A percentile compares a stretch with the other conserved stretches of the same genome.
Evolutionary conservation across 2,329 filamentous ascomycete genomes (phyloP).

Genomic region (Venturia asperata): DNA sequence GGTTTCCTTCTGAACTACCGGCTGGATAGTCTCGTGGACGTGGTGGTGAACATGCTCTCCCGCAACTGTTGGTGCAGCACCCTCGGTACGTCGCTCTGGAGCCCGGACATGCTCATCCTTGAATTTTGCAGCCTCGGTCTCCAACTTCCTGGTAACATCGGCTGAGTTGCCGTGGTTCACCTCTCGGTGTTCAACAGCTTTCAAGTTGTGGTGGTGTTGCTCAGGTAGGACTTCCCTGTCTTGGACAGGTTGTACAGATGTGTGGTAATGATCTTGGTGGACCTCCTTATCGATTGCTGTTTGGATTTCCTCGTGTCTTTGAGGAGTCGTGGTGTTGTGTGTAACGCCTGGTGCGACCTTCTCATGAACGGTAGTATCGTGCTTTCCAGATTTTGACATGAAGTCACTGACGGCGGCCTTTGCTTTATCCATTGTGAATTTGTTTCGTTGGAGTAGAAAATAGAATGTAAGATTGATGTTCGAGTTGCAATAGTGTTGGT

Average conservation of each 20-base stretch:
- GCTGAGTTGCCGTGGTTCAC: slow-evolving; percentile 52
- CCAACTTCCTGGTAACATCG: slow-evolving; percentile 24
- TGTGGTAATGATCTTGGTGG: slow-evolving; percentile 67
- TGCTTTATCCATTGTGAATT: slow-evolving; percentile 53
- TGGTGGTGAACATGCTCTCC: slow-evolving; percentile 60
- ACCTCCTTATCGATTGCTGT: slow-evolving; percentile 61
- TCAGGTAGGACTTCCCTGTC: slow-evolving; percentile 53
- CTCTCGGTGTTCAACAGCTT: slow-evolving; percentile 52
- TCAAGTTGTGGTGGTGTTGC: slow-evolving; percentile 54
- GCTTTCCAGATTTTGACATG: slow-evolving; percentile 53
- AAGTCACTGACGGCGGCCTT: slow-evolving; percentile 57
- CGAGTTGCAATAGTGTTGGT: not conserved
- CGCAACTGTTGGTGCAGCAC: slow-evolving; percentile 43
- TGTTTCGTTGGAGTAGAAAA: slow-evolving; percentile 20
- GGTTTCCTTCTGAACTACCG: slow-evolving; percentile 62
- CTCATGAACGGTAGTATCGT: slow-evolving; percentile 51
- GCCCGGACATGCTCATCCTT: slow-evolving; percentile 43
- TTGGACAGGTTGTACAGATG: slow-evolving; percentile 57
- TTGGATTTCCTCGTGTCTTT: slow-evolving; percentile 54
- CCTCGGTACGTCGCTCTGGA: slow-evolving; percentile 44
- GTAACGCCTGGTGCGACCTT: slow-evolving; percentile 53
- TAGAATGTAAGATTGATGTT: not conserved
- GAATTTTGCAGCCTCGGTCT: slow-evolving; percentile 49
- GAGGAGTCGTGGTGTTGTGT: slow-evolving; percentile 53
- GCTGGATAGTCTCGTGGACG: slow-evolving; percentile 63